These are phyloP conservation scores for Huntiella moniliformis DNA, from an alignment of 2,329 filamentous ascomycete species.

Conservation along the genomic window DNA sequence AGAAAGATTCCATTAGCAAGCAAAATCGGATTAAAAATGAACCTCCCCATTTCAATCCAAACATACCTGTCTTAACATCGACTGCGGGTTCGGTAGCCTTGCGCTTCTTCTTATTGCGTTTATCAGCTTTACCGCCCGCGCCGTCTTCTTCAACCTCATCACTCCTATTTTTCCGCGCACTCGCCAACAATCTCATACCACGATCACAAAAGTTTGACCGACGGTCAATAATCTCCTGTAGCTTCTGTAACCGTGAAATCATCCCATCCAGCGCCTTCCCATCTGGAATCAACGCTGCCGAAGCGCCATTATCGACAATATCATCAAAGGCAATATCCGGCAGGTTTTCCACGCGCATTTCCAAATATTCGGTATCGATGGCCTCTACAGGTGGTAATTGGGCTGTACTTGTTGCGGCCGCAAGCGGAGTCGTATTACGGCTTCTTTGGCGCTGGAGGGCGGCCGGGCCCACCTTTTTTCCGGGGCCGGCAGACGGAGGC, in stretches of 20 bases:
- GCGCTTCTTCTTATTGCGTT: slow-evolving; percentile 58
- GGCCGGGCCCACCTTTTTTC: slow-evolving; percentile 43
- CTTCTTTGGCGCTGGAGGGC: slow-evolving; percentile 49
- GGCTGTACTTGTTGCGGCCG: slow-evolving; percentile 20
- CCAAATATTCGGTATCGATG: slow-evolving; percentile 46
- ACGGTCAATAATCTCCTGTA: slow-evolving; percentile 48
- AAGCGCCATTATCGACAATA: slow-evolving; percentile 43
- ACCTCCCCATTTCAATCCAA: slow-evolving; percentile 2
- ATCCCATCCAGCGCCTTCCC: slow-evolving; percentile 45
- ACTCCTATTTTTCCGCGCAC: slow-evolving; percentile 42
- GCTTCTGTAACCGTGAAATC: slow-evolving; percentile 41
- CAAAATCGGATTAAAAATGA: too few relatives aligned
- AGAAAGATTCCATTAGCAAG: neutral
- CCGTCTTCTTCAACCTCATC: slow-evolving; percentile 34
- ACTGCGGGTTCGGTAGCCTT: slow-evolving; percentile 47
- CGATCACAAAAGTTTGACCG: slow-evolving; percentile 51
- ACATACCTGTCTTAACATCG: slow-evolving; percentile 24
- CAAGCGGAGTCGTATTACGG: slow-evolving; percentile 58
- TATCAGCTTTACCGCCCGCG: slow-evolving; percentile 26
- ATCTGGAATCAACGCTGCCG: slow-evolving; percentile 39
- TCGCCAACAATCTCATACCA: slow-evolving; percentile 51
- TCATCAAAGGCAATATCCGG: slow-evolving; percentile 48
- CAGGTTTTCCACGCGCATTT: slow-evolving; percentile 40
- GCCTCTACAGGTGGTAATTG: slow-evolving; percentile 35
- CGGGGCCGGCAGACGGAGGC: slow-evolving; percentile 28